Conservation (phyloP, 78 protist species). For the Pigoraptor vietnamica region DNA sequence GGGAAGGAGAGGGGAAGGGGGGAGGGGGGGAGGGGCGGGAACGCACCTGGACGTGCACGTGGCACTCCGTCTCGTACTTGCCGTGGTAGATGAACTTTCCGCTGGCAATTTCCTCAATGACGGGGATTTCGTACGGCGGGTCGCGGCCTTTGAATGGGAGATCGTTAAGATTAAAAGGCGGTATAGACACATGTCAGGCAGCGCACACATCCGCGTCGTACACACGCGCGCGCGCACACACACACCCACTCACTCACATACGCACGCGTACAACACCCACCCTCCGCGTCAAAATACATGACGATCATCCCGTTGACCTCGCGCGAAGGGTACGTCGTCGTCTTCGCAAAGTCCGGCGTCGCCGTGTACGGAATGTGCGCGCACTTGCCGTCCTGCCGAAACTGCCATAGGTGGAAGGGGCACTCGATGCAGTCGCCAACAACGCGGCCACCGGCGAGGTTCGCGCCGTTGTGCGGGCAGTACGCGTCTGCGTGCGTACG, state of each 20-base stretch:
- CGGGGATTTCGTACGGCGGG: neutral
- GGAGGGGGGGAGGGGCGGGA: no score
- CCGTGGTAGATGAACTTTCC: neutral
- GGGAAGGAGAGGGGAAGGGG: no score
- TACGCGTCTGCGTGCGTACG: conserved; percentile 4
- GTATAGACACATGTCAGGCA: no score
- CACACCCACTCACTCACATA: neutral
- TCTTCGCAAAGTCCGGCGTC: neutral
- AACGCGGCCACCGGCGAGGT: conserved; percentile 37
- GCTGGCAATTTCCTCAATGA: neutral
- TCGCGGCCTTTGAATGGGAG: neutral
- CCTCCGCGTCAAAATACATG: neutral
- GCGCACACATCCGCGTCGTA: no score
- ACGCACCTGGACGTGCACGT: neutral
- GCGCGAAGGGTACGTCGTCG: neutral
- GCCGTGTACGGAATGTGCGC: conserved; percentile 14
- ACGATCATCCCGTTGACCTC: neutral
- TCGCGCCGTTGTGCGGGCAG: conserved; percentile 55
- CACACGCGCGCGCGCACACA: no score
- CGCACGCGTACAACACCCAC: neutral
- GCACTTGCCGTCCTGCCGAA: conserved; percentile 26
- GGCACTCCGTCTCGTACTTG: neutral
- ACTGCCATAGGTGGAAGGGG: conserved; percentile 53
- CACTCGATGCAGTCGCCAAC: conserved; percentile 37
- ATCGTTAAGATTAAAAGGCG: no score